Percentiles rank a stretch among this genome's conserved stretches.
Conservation (phyloP, 1,284 basidiomycete genomes). For the Leucoagaricus sp. region DNA sequence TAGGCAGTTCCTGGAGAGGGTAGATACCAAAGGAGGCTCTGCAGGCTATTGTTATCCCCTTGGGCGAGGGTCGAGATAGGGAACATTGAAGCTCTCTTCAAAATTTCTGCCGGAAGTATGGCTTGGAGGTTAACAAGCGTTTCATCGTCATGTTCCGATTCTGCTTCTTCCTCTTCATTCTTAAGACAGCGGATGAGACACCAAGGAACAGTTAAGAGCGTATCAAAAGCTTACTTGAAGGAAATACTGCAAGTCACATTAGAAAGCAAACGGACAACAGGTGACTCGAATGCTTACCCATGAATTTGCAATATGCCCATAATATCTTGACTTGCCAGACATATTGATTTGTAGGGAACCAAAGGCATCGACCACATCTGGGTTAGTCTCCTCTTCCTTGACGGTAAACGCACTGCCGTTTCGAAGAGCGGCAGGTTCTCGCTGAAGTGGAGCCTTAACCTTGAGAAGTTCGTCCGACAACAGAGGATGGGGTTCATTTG, state of each 20-base stretch:
- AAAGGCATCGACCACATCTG: slow-evolving; percentile 77
- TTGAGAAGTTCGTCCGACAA: slow-evolving; percentile 68
- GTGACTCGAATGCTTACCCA: slow-evolving; percentile 49
- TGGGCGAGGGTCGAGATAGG: slow-evolving; percentile 56
- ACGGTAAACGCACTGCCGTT: slow-evolving; percentile 24
- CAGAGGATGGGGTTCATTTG: slow-evolving; percentile 64
- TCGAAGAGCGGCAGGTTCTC: slow-evolving; percentile 44
- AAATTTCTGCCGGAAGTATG: slow-evolving; percentile 60
- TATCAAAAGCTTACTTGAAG: slow-evolving; percentile 55
- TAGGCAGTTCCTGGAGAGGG: slow-evolving; percentile 59
- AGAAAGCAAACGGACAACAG: slow-evolving; percentile 12
- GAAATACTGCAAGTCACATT: slow-evolving; percentile 53
- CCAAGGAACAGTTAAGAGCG: slow-evolving; percentile 10
- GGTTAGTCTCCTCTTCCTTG: slow-evolving; percentile 63
- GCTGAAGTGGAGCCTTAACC: slow-evolving; percentile 72
- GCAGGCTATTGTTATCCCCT: slow-evolving; percentile 48
- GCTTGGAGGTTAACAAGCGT: slow-evolving; percentile 50
- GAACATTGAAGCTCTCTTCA: slow-evolving; percentile 62
- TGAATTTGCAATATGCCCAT: slow-evolving; percentile 75
- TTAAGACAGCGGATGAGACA: slow-evolving; percentile 22
- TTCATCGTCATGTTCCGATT: slow-evolving; percentile 41
- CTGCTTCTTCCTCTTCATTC: slow-evolving; percentile 63
- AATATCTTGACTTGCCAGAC: slow-evolving; percentile 71
- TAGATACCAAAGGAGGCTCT: slow-evolving; percentile 68
- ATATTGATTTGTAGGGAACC: slow-evolving; percentile 71